Percentiles rank a stretch among this genome's conserved stretches.
Conservation (phyloP, 805 yeast species). For the Teunomyces panamensis region DNA sequence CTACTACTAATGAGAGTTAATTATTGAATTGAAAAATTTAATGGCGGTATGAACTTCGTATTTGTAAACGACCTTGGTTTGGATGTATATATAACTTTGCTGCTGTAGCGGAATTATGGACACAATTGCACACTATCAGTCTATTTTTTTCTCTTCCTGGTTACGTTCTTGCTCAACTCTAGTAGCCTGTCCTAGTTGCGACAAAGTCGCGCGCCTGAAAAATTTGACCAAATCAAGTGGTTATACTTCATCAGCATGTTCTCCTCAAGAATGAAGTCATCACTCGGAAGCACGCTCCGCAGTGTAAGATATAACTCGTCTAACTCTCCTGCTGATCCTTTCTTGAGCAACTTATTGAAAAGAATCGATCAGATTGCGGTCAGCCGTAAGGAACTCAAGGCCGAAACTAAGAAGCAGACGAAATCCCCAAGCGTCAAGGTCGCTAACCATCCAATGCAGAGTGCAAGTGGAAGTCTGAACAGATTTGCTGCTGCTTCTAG, state of each 20-base stretch:
- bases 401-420: slow-evolving; percentile 1
- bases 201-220: slow-evolving; percentile 5
- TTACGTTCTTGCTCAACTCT: too few relatives aligned
- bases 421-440: neutral
- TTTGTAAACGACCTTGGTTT: too few relatives aligned
- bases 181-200: neutral
- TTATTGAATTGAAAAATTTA: too few relatives aligned
- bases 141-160: too few relatives aligned
- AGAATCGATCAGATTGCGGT: slow-evolving; percentile 33
- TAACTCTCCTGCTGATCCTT: slow-evolving; percentile 10
- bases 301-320: slow-evolving; percentile 9
- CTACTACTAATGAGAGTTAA: neutral
- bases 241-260: neutral
- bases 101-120: too few relatives aligned
- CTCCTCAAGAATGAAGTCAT: slow-evolving; percentile 1
- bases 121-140: too few relatives aligned
- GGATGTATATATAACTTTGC: too few relatives aligned
- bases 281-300: slow-evolving; percentile 1
- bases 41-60: too few relatives aligned
- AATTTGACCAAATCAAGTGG: slow-evolving; percentile 1
- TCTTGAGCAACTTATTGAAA: slow-evolving; percentile 35
- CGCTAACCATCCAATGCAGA: slow-evolving; percentile 1
- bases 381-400: slow-evolving; percentile 10
- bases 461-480: neutral
- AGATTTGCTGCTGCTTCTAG: neutral